Conservation (phyloP, 2,329 filamentous ascomycete genomes). For the Ophiosphaerella korrae region DNA sequence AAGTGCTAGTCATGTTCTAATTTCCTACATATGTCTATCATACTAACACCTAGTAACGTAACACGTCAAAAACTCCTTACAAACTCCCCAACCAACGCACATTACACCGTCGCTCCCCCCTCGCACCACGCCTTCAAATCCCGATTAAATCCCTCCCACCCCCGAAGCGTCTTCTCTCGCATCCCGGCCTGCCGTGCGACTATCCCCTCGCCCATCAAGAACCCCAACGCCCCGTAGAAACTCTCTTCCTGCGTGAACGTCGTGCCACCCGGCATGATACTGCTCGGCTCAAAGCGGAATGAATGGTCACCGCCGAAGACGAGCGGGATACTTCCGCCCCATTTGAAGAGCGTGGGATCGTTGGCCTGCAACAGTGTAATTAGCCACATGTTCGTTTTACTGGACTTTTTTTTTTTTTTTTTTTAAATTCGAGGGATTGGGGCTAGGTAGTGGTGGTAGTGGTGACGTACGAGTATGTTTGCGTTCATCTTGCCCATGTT, state of each 20-base stretch:
- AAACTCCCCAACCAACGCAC: too few species aligned
- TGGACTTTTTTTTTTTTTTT: too few species aligned
- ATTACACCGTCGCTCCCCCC: background rate
- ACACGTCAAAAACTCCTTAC: too few species aligned
- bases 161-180: conserved; percentile 13
- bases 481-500: conserved; percentile 9
- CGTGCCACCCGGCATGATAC: conserved; percentile 11
- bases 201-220: conserved; percentile 15
- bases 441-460: too few species aligned
- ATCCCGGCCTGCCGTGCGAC: conserved; percentile 14
- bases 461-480: conserved; percentile 1
- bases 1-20: too few species aligned
- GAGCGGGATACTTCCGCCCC: conserved; percentile 17
- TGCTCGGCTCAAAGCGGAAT: conserved; percentile 21
- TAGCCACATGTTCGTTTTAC: too few species aligned
- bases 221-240: conserved; percentile 21
- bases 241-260: conserved; percentile 24
- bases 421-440: too few species aligned
- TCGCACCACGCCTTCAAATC: conserved; percentile 23
- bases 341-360: conserved; percentile 11
- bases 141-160: conserved; percentile 16
- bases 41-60: too few species aligned
- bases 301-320: conserved; percentile 24
- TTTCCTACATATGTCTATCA: too few species aligned
- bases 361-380: conserved; percentile 3